Evolutionary conservation across 2,329 filamentous ascomycete genomes (phyloP), one percentile per base, ranked within the genome.

Genomic region (Bipolaris zeicola): DNA sequence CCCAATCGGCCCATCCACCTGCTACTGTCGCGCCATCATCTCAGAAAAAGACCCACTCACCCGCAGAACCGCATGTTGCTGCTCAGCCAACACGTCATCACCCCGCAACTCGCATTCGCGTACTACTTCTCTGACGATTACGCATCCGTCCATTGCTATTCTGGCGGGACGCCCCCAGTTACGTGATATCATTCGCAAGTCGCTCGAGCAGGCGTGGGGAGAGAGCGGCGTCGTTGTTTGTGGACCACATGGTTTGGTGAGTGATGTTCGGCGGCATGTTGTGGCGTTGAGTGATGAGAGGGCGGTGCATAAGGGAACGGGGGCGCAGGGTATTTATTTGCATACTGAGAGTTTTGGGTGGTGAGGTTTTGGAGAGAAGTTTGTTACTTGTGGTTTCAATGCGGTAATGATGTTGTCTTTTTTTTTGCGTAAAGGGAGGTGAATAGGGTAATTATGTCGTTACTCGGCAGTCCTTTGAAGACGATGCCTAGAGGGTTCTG

Each of bases 281-380:
- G 84, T 84, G 3, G 77, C 68, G 7, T 63, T 89, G 39, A 86
- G 84, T 61, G 86, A 89, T 69, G 87, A 89, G 71, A 78, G 87
- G 28, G 87, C 85, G 3, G 85, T 89, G 41, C 86, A 88, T 63
- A 89, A 89, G 70, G 87, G 87, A 2, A 88, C 84, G 0, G 86
- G 85, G 0, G 87, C 87, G 13, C 85, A 88, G 69, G 87, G 86
- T 0, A 83, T 88, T 26, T 87, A 82, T 68, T 68, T 87, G 31
- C 84, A 87, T 72, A 81, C 81, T 0, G 86, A 88, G 70, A 80
- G 78, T 16, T 87, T 86, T 73, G 55, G 55, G 14, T 57, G 55
- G 55, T 57, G n/a, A 57, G 28, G 11, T 20, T 20, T 31, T 13
- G 28, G 28, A 5, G 4, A 31, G 10, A 5, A 11, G 28, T 31